Conservation (phyloP, 495 filamentous ascomycete species). For the Penicilliopsis zonata region DNA sequence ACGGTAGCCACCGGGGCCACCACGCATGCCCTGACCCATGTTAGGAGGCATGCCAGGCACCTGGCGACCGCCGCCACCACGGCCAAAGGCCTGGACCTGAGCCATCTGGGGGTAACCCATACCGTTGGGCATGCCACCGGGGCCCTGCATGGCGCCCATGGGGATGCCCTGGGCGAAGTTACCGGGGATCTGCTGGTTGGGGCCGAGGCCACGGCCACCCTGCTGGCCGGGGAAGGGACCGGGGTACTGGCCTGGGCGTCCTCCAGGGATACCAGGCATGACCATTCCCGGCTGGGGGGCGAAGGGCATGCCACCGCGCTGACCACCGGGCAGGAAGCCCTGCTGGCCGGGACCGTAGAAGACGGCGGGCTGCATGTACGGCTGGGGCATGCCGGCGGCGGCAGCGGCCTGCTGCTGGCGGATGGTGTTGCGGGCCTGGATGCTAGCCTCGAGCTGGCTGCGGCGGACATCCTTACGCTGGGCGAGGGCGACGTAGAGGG, state of each 20-base stretch:
- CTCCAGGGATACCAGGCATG: constrained; percentile 69
- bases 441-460: constrained; percentile 96
- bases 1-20: constrained; percentile 49
- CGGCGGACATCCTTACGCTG: constrained; percentile 99
- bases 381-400: constrained; percentile 80
- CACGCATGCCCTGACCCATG: constrained; percentile 59
- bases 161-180: constrained; percentile 72
- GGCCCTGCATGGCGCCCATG: constrained; percentile 57
- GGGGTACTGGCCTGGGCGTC: constrained; percentile 75
- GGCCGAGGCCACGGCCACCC: constrained; percentile 69
- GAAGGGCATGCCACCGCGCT: constrained; percentile 77
- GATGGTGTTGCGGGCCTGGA: constrained; percentile 96
- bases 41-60: constrained; percentile 58
- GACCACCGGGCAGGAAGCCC: constrained; percentile 59
- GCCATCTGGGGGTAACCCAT: constrained; percentile 51
- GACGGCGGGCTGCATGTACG: constrained; percentile 76
- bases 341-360: constrained; percentile 84
- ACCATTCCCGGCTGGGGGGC: constrained; percentile 67
- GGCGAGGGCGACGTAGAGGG: constrained; percentile 92
- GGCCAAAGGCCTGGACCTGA: constrained; percentile 43
- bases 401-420: constrained; percentile 96
- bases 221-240: constrained; percentile 67
- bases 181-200: constrained; percentile 66
- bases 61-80: constrained; percentile 64
- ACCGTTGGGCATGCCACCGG: constrained; percentile 40